Base-by-base conservation (phyloP, 116 monocot genomes). In the Phalaenopsis hybrid region DNA sequence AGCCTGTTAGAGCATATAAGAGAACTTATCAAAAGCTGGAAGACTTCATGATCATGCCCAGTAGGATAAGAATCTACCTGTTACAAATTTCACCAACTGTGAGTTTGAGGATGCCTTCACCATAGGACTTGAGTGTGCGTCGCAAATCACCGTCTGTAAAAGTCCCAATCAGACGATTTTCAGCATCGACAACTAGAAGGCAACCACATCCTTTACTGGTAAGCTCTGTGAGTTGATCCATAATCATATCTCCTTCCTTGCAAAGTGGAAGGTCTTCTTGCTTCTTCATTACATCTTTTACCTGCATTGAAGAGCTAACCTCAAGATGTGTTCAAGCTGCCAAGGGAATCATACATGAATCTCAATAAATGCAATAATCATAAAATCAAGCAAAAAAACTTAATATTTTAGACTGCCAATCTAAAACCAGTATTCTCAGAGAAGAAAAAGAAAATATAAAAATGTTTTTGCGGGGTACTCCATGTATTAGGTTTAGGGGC, bases 141-240 rank as follows among this genome's bases (percentile, higher is more conserved):
- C 93, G 85, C 6, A 95, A 78, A 44, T 95, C 93, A 41, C 95
- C 91, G 74, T 95, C 95, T 4, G 96, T 96, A 44, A 93, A 96
- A 16, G 96, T 96, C 67, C 96, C 96, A 76, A 93, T 90, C 79
- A 96, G 72, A 85, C 61, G 91, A 44, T 85, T 58, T 33, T 67
- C 74, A 11, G 91, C 90, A 65, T 93, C 88, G 23, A 91, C 83
- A 55, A 90, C 90, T 37, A 96, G 89, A 41, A 96, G 81, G 57
- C 93, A 96, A 15, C 93, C 92, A 68, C 93, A 95, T 18, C 95
- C 93, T 87, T 93, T 95, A 72, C 93, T 93, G 1, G 88, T 92
- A 15, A 96, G 87, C 80, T 91, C 92, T 3, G 90, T 86, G 11
- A 93, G 85, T 72, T 92, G 93, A 79, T 93, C 89, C 90, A 96